Evolutionary conservation across 2,329 filamentous ascomycete genomes (phyloP).

Genomic region (Trichoderma atroviride): DNA sequence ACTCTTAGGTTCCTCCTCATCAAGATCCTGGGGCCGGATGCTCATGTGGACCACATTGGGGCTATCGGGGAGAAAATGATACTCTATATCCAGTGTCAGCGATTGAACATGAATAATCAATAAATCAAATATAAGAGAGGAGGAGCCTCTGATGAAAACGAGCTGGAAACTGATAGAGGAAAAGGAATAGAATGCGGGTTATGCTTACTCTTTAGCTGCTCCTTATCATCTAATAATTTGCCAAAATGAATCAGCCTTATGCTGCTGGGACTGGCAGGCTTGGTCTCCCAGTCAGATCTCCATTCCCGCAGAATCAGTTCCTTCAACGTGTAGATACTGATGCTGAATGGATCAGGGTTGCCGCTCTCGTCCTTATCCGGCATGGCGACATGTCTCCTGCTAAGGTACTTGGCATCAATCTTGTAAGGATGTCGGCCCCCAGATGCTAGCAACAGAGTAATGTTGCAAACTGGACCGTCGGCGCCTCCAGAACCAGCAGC

Average conservation of each 20-base stretch:
- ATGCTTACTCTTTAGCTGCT: slow-evolving; percentile 74
- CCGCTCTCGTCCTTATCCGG: slow-evolving; percentile 64
- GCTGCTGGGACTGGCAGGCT: slow-evolving; percentile 81
- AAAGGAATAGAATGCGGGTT: slow-evolving; percentile 3
- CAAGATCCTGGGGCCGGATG: slow-evolving; percentile 81
- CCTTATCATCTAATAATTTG: slow-evolving; percentile 86
- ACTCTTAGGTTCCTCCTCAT: slow-evolving; percentile 76
- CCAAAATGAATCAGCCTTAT: slow-evolving; percentile 93
- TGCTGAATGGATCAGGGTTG: slow-evolving; percentile 76
- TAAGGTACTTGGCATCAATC: slow-evolving; percentile 83
- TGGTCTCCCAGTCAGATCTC: slow-evolving; percentile 87
- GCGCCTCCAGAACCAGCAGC: slow-evolving; percentile 39
- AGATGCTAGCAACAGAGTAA: slow-evolving; percentile 80
- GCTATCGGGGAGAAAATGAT: slow-evolving; percentile 71
- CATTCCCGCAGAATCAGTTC: slow-evolving; percentile 92
- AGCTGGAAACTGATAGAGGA: no score
- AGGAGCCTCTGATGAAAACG: background rate
- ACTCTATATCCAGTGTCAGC: slow-evolving; percentile 57
- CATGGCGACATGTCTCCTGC: slow-evolving; percentile 76
- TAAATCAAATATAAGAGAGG: background rate
- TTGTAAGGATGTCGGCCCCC: slow-evolving; percentile 87
- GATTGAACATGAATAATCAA: background rate
- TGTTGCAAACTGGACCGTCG: slow-evolving; percentile 59
- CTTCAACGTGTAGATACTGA: slow-evolving; percentile 92
- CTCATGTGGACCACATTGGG: slow-evolving; percentile 95